Evolutionary conservation across 1,284 basidiomycete genomes (phyloP), one percentile per base, ranked within the genome.

Genomic region (Amylostereum areolatum): DNA sequence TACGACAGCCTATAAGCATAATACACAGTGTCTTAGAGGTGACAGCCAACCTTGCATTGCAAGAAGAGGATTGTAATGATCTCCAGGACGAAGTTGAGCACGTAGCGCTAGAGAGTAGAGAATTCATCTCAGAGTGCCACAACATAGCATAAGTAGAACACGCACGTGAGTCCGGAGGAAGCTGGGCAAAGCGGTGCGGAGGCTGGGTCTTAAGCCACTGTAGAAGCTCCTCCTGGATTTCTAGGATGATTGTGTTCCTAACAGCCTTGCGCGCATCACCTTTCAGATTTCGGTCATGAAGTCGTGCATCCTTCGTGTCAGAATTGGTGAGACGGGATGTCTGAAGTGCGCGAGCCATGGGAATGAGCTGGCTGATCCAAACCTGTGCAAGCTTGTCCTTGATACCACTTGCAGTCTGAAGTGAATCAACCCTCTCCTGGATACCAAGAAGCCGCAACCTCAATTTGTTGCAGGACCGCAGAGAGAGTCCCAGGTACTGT

Each of bases 361-460:
- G 6, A 25, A 6, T 6, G 37, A 39, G 6, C 12, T 39, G 5
- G 5, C n/a, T 5, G 6, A 39, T 12, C 37, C 37, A 39, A 25
- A 18, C 6, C 5, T 39, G n/a, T 39, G 37, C 37, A 39, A 39
- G n/a, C 6, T 25, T 12, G 12, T 39, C 37, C 5, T 5, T 39
- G 5, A 39, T 25, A 6, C 37, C 37, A 5, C n/a, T 39, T n/a
- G n/a, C 37, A 6, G 37, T n/a, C 37, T 5, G 12, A 25, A 39
- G 37, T 25, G n/a, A 12, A 6, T 39, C 12, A 25, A n/a, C 5
- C 12, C 12, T 39, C 27, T 49, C 43, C 2, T 46, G 49, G 3
- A 58, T 49, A 12, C 58, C 58, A 5, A 41, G 24, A 28, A 48
- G 52, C 18, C 57, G 57, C 5, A 42, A 30, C 6, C 40, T 45